Percentiles rank a stretch among this genome's conserved stretches.
These are phyloP conservation scores for Vachellia pachyceras DNA, from an alignment of 306 rosid genomes.

Conservation along the genomic window DNA sequence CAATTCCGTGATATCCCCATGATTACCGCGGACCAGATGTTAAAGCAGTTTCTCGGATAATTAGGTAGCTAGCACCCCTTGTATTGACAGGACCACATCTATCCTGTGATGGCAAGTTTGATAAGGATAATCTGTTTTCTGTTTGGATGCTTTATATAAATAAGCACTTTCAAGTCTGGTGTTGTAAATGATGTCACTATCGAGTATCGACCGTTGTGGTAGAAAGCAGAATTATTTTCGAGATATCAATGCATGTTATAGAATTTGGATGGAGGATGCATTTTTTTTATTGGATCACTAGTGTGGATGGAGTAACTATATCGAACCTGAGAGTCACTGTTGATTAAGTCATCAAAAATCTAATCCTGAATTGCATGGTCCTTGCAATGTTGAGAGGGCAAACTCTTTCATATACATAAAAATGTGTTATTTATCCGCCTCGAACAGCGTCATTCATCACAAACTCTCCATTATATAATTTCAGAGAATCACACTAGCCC, in stretches of 20 bases:
- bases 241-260: background rate
- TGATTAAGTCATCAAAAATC: background rate
- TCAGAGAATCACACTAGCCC: constrained; percentile 14
- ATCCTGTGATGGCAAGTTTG: background rate
- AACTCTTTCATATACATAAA: background rate
- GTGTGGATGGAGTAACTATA: background rate
- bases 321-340: background rate
- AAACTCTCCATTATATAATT: background rate
- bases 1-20: constrained; percentile 27
- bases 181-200: background rate
- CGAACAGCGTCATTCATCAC: background rate
- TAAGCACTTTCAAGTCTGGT: background rate
- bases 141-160: background rate
- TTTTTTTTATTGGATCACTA: background rate
- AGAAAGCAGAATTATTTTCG: background rate
- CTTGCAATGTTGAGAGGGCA: background rate
- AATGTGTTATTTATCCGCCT: background rate
- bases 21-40: constrained; percentile 12
- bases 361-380: background rate
- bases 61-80: background rate
- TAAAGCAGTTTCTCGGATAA: background rate
- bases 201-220: background rate
- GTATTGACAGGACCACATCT: constrained; percentile 1
- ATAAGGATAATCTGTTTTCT: background rate
- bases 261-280: background rate